Evolutionary conservation across 345 rosid species (phyloP), one percentile per base, ranked within the genome.

Genomic region (Brassica juncea): DNA sequence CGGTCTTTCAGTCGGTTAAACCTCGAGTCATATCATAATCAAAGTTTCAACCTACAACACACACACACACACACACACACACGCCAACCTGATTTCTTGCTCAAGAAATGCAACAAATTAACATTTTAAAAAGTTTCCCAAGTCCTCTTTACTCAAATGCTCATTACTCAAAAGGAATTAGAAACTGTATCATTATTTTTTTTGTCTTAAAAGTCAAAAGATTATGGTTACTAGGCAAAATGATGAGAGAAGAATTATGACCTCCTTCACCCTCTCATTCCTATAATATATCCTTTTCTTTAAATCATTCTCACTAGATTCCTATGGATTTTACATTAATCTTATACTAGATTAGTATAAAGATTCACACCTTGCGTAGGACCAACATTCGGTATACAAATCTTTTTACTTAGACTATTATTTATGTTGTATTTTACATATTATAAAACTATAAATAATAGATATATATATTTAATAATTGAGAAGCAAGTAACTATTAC

Each of bases 181-280:
- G 67, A 59, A 68, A 76, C 3, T 28, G 61, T 55, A 65, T 37
- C 61, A 16, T 69, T 68, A 5, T 1, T 19, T 49, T 11, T 72
- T 49, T 11, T 72, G 47, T 72, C 77, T n/a, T 31, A 16, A 66
- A 61, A 77, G 49, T 60, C n/a, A 70, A 54, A 65, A 72, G 82
- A 66, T 65, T 6, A 63, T 15, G 72, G 9, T 68, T 28, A 65
- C 4, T 57, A 68, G 88, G 84, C 87, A 85, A 76, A 85, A 90
- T 90, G 87, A 88, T 88, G 83, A 77, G 69, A 68, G 11, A 16
- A 54, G 59, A 78, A 85, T 85, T 57, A 85, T 82, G 77, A 70
- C 58, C 12, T 14, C 34, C n/a, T 61, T 64, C 74, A 81, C 77
- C 66, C 76, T 70, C 75, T 72, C 52, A 47, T 67, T 52, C 59